Conservation (phyloP, 2,329 filamentous ascomycete species). For the Macroventuria anomochaeta region DNA sequence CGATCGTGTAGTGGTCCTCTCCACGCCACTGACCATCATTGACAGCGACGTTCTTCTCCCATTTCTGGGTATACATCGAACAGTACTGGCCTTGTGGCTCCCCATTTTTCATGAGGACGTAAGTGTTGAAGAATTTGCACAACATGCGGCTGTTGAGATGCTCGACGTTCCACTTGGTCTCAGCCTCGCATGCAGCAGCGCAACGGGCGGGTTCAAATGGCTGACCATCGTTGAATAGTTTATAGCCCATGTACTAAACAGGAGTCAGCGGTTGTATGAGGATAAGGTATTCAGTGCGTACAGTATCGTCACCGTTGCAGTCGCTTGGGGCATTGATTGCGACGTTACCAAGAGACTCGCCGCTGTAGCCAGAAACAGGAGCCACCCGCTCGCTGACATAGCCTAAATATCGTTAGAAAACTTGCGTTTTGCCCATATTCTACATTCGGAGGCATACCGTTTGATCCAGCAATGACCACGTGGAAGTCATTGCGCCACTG, state of each 20-base stretch:
- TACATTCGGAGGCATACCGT: no score
- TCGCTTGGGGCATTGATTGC: not conserved
- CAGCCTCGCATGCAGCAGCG: not conserved
- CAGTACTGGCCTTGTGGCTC: constrained; percentile 3
- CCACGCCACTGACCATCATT: not conserved
- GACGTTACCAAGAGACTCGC: not conserved
- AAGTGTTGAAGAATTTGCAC: constrained; percentile 5
- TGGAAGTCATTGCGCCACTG: constrained; percentile 1
- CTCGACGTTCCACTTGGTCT: not conserved
- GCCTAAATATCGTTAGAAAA: no score
- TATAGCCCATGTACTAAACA: not conserved
- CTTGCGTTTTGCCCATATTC: no score
- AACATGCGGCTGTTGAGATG: no score
- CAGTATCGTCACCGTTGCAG: not conserved
- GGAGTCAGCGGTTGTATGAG: no score
- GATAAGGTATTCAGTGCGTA: no score
- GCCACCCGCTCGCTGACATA: not conserved
- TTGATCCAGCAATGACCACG: constrained; percentile 1
- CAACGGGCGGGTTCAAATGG: not conserved
- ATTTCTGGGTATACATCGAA: not conserved
- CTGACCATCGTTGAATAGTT: not conserved
- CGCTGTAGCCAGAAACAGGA: not conserved
- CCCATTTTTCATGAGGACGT: constrained; percentile 1
- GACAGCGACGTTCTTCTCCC: not conserved
- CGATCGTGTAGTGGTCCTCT: not conserved